Evolutionary conservation across 1,284 basidiomycete species (phyloP).

Genomic region (Sporisorium iseilematis-ciliati): DNA sequence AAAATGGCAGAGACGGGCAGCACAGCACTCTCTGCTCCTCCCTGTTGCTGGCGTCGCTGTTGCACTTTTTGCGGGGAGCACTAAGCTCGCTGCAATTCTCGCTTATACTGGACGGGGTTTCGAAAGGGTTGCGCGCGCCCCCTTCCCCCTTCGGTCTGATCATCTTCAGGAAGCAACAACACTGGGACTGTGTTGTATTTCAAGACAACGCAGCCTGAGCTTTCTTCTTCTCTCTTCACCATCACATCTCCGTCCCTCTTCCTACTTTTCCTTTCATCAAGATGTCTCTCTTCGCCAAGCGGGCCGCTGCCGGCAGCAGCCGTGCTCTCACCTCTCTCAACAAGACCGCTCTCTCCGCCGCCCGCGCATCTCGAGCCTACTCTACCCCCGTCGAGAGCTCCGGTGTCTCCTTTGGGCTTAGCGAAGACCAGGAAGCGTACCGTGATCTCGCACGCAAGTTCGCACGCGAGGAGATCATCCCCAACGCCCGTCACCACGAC

Average conservation of each 20-base stretch:
- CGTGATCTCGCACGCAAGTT: conserved; percentile 73
- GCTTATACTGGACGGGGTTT: conserved; percentile 4
- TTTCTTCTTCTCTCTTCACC: conserved; percentile 7
- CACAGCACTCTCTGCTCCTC: neutral
- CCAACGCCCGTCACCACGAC: conserved; percentile 71
- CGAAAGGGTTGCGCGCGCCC: neutral
- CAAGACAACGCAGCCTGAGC: neutral
- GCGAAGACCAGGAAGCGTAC: conserved; percentile 70
- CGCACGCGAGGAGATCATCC: conserved; percentile 72
- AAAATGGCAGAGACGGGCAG: neutral
- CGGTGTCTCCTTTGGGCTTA: conserved; percentile 64
- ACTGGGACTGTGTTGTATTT: neutral
- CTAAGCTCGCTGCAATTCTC: conserved; percentile 5
- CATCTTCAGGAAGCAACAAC: too few species aligned
- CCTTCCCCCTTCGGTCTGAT: neutral
- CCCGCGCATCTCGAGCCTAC: conserved; percentile 28
- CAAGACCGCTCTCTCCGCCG: conserved; percentile 20
- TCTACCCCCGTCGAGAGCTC: conserved; percentile 39
- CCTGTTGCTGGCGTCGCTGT: neutral
- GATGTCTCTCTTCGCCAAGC: conserved; percentile 48
- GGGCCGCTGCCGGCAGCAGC: conserved; percentile 47
- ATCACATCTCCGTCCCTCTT: neutral
- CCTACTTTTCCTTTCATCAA: neutral
- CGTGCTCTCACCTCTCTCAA: conserved; percentile 28
- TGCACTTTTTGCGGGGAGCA: conserved; percentile 16